A percentile compares a stretch with the other conserved stretches of the same genome.
These are phyloP conservation scores for Eucommia ulmoides DNA, from an alignment of 257 asterid genomes.

Conservation along the genomic window DNA sequence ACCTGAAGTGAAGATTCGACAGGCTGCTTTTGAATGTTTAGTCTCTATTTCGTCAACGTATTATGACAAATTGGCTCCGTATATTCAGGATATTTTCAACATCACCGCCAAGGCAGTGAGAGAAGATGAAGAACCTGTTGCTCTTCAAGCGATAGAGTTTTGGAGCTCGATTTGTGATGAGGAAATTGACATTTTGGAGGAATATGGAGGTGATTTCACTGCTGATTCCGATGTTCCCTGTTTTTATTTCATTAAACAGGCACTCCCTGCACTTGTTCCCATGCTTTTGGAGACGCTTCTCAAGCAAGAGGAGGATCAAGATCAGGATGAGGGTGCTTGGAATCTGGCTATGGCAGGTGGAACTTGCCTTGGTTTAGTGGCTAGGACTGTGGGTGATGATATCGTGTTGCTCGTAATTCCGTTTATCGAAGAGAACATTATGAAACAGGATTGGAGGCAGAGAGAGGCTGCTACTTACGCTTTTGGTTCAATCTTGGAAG, in stretches of 20 bases:
- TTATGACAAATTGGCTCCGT: constrained; percentile 41
- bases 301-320: constrained; percentile 62
- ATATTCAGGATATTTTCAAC: constrained; percentile 40
- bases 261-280: constrained; percentile 56
- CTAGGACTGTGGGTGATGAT: constrained; percentile 51
- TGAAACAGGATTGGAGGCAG: constrained; percentile 55
- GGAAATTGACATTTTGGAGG: constrained; percentile 56
- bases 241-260: constrained; percentile 50
- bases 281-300: constrained; percentile 47
- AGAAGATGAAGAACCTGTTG: constrained; percentile 51
- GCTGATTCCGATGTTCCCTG: constrained; percentile 58
- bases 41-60: constrained; percentile 41
- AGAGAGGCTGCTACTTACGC: constrained; percentile 63
- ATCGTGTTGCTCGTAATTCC: constrained; percentile 50
- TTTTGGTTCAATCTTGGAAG: constrained; percentile 54
- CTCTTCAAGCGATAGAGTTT: constrained; percentile 57
- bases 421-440: constrained; percentile 39
- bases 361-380: constrained; percentile 59
- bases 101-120: constrained; percentile 50
- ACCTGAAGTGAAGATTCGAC: constrained; percentile 37
- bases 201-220: constrained; percentile 39
- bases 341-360: constrained; percentile 68
- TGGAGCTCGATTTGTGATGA: constrained; percentile 65
- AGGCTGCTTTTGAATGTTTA: constrained; percentile 46
- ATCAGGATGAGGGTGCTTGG: constrained; percentile 63